Evolutionary conservation across 805 yeast species (phyloP).

Genomic region (Barnettozyma vustinii): DNA sequence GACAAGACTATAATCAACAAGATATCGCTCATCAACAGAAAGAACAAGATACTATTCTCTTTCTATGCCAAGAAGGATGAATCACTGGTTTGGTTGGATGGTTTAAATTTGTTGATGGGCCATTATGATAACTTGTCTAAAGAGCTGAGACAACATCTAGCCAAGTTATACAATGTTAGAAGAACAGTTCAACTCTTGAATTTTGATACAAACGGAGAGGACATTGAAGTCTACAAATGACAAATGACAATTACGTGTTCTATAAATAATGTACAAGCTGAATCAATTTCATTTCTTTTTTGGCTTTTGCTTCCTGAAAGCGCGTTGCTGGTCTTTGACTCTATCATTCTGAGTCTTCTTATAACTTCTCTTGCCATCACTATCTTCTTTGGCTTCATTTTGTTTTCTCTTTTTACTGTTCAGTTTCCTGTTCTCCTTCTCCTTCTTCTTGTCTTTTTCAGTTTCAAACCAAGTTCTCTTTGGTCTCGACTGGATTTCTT

Average conservation of each 20-base stretch:
- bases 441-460: slow-evolving; percentile 36
- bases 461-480: slow-evolving; percentile 94
- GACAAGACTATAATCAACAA: slow-evolving; percentile 55
- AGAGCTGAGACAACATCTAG: slow-evolving; percentile 40
- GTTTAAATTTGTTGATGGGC: slow-evolving; percentile 49
- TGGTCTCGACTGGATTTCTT: slow-evolving; percentile 85
- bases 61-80: slow-evolving; percentile 68
- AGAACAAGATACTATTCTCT: slow-evolving; percentile 39
- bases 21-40: slow-evolving; percentile 43
- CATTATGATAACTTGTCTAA: slow-evolving; percentile 32
- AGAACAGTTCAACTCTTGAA: slow-evolving; percentile 43
- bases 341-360: slow-evolving; percentile 80
- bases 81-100: slow-evolving; percentile 75
- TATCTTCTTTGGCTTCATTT: slow-evolving; percentile 55
- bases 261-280: background rate
- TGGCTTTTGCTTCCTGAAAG: slow-evolving; percentile 22
- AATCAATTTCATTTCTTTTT: slow-evolving; percentile 10
- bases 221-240: background rate
- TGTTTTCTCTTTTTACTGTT: slow-evolving; percentile 71
- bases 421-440: slow-evolving; percentile 17
- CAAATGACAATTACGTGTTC: background rate
- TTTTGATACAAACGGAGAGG: slow-evolving; percentile 18
- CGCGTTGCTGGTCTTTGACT: slow-evolving; percentile 40
- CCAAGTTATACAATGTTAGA: slow-evolving; percentile 39
- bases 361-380: slow-evolving; percentile 45